These are phyloP conservation scores for Lolium multiflorum DNA, from an alignment of 176 grass and related monocot genomes.

Conservation along the genomic window DNA sequence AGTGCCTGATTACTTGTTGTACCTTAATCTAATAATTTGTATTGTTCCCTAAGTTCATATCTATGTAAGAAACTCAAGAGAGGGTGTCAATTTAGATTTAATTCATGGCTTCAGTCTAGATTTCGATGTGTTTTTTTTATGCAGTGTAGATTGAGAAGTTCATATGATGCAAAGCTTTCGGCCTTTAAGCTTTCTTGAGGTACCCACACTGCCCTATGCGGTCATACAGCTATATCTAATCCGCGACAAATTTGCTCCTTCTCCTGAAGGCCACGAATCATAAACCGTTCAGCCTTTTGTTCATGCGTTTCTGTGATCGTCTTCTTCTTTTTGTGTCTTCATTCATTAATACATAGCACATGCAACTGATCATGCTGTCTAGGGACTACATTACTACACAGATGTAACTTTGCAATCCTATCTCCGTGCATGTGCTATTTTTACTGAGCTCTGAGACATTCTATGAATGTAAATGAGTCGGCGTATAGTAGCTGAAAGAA, in stretches of 20 bases:
- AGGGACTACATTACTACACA: slow-evolving; percentile 23
- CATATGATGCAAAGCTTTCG: neutral
- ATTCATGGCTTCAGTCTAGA: neutral
- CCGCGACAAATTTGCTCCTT: slow-evolving; percentile 29
- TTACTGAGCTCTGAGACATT: slow-evolving; percentile 33
- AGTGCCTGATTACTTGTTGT: neutral
- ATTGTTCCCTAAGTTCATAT: slow-evolving; percentile 5
- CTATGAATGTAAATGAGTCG: slow-evolving; percentile 26
- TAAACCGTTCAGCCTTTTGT: too few relatives aligned
- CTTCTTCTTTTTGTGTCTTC: slow-evolving; percentile 39
- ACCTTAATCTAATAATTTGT: neutral
- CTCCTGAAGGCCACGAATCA: slow-evolving; percentile 19
- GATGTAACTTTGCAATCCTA: slow-evolving; percentile 39
- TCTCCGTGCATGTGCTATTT: slow-evolving; percentile 44
- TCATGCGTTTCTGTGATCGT: slow-evolving; percentile 22
- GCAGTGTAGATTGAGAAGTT: neutral
- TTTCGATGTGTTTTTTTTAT: neutral
- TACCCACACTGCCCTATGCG: neutral
- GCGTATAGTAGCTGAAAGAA: neutral
- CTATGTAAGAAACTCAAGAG: neutral
- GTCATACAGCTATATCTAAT: slow-evolving; percentile 10
- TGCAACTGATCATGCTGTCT: slow-evolving; percentile 51
- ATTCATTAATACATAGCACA: slow-evolving; percentile 44
- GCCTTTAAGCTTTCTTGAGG: neutral
- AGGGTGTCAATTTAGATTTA: neutral